These are phyloP conservation scores for Pulicaria dysenterica DNA, from an alignment of 129 eudicot genomes.

Conservation along the genomic window DNA sequence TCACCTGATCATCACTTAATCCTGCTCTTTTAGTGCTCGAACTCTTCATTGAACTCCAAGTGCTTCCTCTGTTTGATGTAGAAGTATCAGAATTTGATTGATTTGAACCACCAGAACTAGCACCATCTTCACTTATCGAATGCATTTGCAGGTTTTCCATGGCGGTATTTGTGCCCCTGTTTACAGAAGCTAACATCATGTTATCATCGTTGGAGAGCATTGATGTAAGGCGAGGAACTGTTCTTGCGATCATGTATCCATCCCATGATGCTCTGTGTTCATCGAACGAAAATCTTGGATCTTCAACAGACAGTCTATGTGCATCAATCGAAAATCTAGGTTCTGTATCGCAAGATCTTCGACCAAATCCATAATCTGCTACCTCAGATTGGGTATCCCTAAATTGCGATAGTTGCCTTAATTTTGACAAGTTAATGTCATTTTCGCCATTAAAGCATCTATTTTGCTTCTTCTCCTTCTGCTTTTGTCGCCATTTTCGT, in stretches of 20 bases:
- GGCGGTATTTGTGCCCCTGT: conserved; percentile 15
- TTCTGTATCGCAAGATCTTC: conserved; percentile 85
- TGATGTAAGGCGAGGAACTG: conserved; percentile 73
- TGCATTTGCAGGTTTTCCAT: conserved; percentile 59
- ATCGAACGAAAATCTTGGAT: conserved; percentile 57
- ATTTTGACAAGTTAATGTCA: conserved; percentile 13
- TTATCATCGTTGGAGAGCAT: conserved; percentile 78
- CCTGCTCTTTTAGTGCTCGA: conserved; percentile 39
- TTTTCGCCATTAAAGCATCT: conserved; percentile 24
- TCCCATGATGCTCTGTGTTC: conserved; percentile 99
- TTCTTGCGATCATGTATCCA: conserved; percentile 79
- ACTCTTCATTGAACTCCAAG: conserved; percentile 75
- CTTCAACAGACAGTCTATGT: conserved; percentile 62
- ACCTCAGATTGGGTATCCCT: conserved; percentile 54
- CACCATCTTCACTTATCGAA: conserved; percentile 61
- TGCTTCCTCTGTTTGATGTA: conserved; percentile 59
- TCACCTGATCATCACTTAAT: conserved; percentile 46
- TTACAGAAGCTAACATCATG: conserved; percentile 45
- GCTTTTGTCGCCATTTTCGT: conserved; percentile 68
- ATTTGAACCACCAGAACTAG: conserved; percentile 62
- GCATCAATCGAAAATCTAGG: conserved; percentile 76
- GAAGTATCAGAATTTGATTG: conserved; percentile 63
- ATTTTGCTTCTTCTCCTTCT: conserved; percentile 47
- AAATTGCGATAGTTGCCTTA: conserved; percentile 26
- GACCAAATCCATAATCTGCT: conserved; percentile 52